Percentiles rank a stretch among this genome's conserved stretches.
Conservation (phyloP, 257 asterid genomes). For the Eustoma russellianum region DNA sequence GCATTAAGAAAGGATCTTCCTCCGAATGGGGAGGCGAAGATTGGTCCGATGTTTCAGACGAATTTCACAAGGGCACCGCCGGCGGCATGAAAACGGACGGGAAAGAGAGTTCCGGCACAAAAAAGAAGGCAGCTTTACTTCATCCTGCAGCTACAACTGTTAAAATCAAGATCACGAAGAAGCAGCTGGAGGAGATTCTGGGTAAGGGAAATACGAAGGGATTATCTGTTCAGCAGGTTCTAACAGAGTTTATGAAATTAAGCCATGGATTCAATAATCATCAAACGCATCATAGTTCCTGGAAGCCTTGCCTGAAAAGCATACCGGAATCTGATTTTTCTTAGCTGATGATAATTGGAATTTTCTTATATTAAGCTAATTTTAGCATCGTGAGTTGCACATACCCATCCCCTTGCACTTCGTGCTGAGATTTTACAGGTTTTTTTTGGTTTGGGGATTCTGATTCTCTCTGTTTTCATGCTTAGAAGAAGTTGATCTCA, state of each 20-base stretch:
- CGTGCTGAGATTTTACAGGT: too few relatives aligned
- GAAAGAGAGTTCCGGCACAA: too few relatives aligned
- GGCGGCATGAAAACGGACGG: neutral
- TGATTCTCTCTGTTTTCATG: too few relatives aligned
- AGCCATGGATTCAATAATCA: conserved; percentile 9
- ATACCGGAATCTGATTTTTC: conserved; percentile 42
- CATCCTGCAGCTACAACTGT: conserved; percentile 21
- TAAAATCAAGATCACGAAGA: conserved; percentile 52
- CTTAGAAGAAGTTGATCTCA: too few relatives aligned
- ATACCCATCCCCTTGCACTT: too few relatives aligned
- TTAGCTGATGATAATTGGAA: neutral
- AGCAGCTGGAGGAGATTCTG: conserved; percentile 35
- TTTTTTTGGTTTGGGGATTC: too few relatives aligned
- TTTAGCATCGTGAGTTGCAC: too few relatives aligned
- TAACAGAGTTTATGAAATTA: conserved; percentile 21
- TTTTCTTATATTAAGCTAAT: too few relatives aligned
- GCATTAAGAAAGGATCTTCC: conserved; percentile 39
- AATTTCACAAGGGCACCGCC: neutral
- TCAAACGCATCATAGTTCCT: conserved; percentile 22
- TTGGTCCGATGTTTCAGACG: conserved; percentile 25
- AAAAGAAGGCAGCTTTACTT: too few relatives aligned
- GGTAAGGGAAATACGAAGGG: conserved; percentile 24
- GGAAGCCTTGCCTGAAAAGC: conserved; percentile 48
- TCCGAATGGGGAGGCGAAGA: conserved; percentile 64
- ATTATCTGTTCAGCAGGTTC: conserved; percentile 26